phyloP scores from a whole-genome alignment of 176 grass and related monocot genomes.

The Oryza meridionalis region DNA sequence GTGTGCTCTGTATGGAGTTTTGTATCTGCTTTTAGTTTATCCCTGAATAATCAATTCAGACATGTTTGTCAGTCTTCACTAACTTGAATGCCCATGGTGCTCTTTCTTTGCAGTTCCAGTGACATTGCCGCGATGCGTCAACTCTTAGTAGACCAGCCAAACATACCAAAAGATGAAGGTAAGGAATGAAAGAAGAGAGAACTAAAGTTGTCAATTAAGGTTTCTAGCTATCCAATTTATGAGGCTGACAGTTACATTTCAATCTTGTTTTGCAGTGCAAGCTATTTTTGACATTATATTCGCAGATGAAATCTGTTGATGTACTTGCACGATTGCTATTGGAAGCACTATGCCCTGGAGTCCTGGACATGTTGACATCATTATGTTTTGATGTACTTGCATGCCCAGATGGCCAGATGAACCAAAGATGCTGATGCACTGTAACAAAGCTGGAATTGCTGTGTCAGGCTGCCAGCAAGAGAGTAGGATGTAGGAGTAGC shows the following conservation, averaged over 20 bases:
- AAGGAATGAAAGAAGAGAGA: neutral
- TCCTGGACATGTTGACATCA: neutral
- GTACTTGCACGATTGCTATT: neutral
- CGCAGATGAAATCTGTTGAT: conserved; percentile 76
- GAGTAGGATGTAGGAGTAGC: neutral
- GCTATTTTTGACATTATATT: conserved; percentile 80
- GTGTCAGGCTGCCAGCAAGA: neutral
- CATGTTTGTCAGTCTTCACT: neutral
- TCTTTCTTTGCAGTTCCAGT: conserved; percentile 59
- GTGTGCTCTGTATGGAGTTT: neutral
- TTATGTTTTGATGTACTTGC: conserved; percentile 18
- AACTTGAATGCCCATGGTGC: neutral
- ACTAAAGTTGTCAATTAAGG: neutral
- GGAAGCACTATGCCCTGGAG: neutral
- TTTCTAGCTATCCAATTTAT: neutral
- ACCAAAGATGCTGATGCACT: neutral
- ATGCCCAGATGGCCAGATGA: conserved; percentile 6
- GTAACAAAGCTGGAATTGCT: neutral
- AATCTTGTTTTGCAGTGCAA: conserved; percentile 62
- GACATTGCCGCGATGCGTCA: conserved; percentile 63
- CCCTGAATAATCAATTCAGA: neutral
- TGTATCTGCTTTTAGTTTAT: neutral
- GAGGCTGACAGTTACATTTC: conserved; percentile 21
- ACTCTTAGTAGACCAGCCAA: conserved; percentile 82
- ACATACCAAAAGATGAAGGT: conserved; percentile 90